Conservation (phyloP, 129 eudicot genomes). For the Lactuca sativa region DNA sequence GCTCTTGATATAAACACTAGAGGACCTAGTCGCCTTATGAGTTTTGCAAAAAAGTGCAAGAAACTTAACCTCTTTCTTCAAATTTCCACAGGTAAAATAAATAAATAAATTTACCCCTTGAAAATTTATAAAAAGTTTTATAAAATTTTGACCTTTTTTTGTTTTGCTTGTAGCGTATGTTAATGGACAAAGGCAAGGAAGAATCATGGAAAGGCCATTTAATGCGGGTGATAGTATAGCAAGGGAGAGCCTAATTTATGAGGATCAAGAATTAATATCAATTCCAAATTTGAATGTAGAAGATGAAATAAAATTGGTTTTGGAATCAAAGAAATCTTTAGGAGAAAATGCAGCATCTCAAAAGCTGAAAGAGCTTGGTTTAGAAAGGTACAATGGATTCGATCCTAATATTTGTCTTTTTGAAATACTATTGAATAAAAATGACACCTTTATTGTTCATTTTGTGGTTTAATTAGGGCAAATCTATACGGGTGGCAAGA, state of each 20-base stretch:
- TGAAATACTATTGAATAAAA: neutral
- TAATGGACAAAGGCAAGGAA: slow-evolving; percentile 94
- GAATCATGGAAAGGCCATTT: slow-evolving; percentile 81
- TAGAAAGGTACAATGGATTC: slow-evolving; percentile 55
- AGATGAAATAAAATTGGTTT: slow-evolving; percentile 71
- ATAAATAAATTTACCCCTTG: neutral
- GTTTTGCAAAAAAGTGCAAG: slow-evolving; percentile 77
- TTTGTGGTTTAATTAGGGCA: slow-evolving; percentile 49
- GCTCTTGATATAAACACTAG: slow-evolving; percentile 87
- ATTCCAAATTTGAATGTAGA: slow-evolving; percentile 62
- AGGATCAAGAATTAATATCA: slow-evolving; percentile 24
- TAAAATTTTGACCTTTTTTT: slow-evolving; percentile 2
- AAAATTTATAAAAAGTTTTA: neutral
- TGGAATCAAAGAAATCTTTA: slow-evolving; percentile 49
- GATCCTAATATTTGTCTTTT: neutral
- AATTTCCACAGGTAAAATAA: slow-evolving; percentile 78
- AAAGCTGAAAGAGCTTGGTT: slow-evolving; percentile 75
- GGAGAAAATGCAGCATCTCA: slow-evolving; percentile 48
- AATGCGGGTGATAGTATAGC: slow-evolving; percentile 75
- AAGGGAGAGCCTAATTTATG: slow-evolving; percentile 48
- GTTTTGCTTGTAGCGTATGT: slow-evolving; percentile 74
- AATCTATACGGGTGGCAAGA: slow-evolving; percentile 96
- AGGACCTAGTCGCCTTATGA: slow-evolving; percentile 88
- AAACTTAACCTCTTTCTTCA: slow-evolving; percentile 84
- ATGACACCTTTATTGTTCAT: neutral